Base-by-base conservation (phyloP, 2,329 filamentous ascomycete genomes). In the Pseudogymnoascus sp. region DNA sequence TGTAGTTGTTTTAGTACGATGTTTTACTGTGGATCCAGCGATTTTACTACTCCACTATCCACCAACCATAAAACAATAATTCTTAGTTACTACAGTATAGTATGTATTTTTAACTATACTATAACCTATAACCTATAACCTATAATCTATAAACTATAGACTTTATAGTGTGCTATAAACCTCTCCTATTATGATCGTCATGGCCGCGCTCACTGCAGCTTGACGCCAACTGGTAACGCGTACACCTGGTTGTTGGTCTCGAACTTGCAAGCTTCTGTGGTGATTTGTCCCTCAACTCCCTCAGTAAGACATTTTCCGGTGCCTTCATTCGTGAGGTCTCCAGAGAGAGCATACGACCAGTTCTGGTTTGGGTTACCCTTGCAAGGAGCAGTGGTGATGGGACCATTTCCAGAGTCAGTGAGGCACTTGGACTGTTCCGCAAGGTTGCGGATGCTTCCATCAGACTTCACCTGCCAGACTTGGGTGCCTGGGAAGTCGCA, bases 221-320 rank as follows among this genome's bases (percentile, higher is more conserved):
- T 29, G 2, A 31, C 45, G 14, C 80, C 79, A 66, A 76, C 75
- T 0, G 79, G 79, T 39, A 81, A 69, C 11, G 73, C 78, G 67
- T 81, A 72, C 8, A 81, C 79, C 69, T 81, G 80, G 57, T 70
- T 75, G 65, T 80, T 76, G 26, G 69, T 67, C 64, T 74, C 71
- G 61, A 72, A 73, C 31, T 75, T 73, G 69, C 78, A 80, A 12
- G 65, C 63, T 26, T 65, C 66, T 16, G 73, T 66, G 3, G 63
- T 66, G 3, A 75, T 73, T 6, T 63, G 61, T 1, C 69, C 68
- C 4, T 67, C 62, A 5, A 60, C 63, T 1, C 67, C 69, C 66
- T 80, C 77, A 18, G 75, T 77, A 63, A 81, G 67, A 65, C 78
- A 81, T 14, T 63, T 64, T 7, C 68, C 71, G 4, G 69, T 71